These are phyloP conservation scores for Thermoascus crustaceus DNA, from an alignment of 2,329 filamentous ascomycete species.

Conservation along the genomic window DNA sequence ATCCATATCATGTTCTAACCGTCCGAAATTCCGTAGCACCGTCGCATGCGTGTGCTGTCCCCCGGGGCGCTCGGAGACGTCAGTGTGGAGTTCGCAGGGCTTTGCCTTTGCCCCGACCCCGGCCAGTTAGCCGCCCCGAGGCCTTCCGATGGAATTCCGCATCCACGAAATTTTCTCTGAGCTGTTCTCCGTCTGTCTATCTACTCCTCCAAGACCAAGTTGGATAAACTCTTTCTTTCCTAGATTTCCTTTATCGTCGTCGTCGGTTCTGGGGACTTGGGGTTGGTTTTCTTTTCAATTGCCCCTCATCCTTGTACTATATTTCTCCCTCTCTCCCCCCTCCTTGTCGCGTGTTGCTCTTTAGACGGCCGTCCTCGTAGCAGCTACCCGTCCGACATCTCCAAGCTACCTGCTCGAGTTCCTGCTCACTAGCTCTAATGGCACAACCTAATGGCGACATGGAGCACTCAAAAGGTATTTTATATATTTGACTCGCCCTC, in stretches of 20 bases:
- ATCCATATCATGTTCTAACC: no score
- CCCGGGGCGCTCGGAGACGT: constrained; percentile 1
- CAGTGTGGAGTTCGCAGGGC: background rate
- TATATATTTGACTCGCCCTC: constrained; percentile 4
- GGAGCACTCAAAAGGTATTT: constrained; percentile 34
- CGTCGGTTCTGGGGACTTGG: constrained; percentile 6
- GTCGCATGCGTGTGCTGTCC: no score
- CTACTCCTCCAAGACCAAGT: constrained; percentile 8
- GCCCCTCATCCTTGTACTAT: constrained; percentile 7
- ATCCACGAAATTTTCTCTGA: constrained; percentile 36
- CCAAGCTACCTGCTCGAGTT: constrained; percentile 1
- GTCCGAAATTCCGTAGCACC: no score
- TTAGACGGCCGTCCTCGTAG: constrained; percentile 12
- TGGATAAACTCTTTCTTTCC: constrained; percentile 19
- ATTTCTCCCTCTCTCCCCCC: constrained; percentile 2
- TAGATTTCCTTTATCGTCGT: constrained; percentile 13
- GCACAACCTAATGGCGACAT: constrained; percentile 31
- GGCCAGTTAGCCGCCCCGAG: constrained; percentile 20
- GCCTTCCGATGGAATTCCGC: constrained; percentile 33
- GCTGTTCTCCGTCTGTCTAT: constrained; percentile 16
- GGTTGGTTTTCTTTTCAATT: constrained; percentile 4
- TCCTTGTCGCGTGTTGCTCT: constrained; percentile 12
- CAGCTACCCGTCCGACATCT: constrained; percentile 1
- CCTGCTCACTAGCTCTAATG: constrained; percentile 21
- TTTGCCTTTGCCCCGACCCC: constrained; percentile 19